Evolutionary conservation across 768 basidiomycete species (phyloP), one percentile per base, ranked within the genome.

Genomic region (Termitomyces sp.): DNA sequence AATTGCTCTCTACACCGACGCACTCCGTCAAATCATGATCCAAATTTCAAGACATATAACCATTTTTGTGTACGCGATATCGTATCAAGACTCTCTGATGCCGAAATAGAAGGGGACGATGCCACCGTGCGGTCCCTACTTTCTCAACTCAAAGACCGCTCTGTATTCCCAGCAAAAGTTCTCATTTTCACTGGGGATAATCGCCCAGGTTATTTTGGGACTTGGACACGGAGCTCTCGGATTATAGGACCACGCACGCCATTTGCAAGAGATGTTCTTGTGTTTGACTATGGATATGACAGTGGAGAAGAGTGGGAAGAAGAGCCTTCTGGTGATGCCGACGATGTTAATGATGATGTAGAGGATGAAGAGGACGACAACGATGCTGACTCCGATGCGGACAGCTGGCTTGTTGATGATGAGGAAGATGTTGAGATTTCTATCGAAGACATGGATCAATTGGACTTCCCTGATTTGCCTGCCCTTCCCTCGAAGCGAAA

Each of bases 261-360:
- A 1, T 87, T 96, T 57, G 83, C 79, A 2, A 81, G 82, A 60
- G 97, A 99, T 63, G 75, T 82, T 11, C 73, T 87, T 1, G 77
- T 81, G 12, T 78, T 90, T 52, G 93, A 98, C 70, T 99, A 98
- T 67, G 80, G 81, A 5, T 92, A 95, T 65, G 95, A 99, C 71
- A 94, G 91, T 50, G 96, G 92, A 14, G 93, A 87, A 62, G 97
- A 98, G 62, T 98, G 97, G 97, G 92, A 93, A 59, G 90, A 88
- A 55, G 93, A 94, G 65, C 84, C 85, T 21, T 81, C 78, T 3
- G 91, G 86, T 22, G 90, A 83, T 11, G 91, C 87, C 48, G 90
- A 90, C 47, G 87, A 90, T 53, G 81, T 87, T 7, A 72, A 78
- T 7, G 85, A 88, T 5, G 90, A 90, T 15, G 85, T 77, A 12